Evolutionary conservation across 305 asterid species (phyloP), one percentile per base, ranked within the genome.

Genomic region (Fraxinus albicans): DNA sequence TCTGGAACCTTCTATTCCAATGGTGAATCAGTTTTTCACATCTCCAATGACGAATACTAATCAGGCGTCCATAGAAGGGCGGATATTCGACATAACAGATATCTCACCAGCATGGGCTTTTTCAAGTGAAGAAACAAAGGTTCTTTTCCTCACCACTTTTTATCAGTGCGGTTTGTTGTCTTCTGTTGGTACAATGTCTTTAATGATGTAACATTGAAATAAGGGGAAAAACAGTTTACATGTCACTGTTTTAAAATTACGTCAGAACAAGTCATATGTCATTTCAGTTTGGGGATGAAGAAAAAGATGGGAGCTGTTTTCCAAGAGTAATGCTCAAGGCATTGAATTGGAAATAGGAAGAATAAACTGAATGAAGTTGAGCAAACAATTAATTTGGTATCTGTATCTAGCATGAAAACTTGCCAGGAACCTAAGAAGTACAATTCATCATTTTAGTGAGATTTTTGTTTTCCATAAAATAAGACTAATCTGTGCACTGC

Each of bases 61-160:
- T 73, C 86, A 67, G 21, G 88, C 84, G 69, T 72, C 92, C 85
- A 83, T 83, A 3, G 50, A 69, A 53, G 93, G 92, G 82, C 91
- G 85, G 83, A 90, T 88, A 80, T 93, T 95, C 84, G 83, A 83
- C 80, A 92, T 97, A 85, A 87, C 89, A 36, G 98, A 97, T 72
- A 80, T 97, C 86, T 94, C 99, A 69, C 99, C 96, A 82, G 73
- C 94, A 81, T 95, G 91, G 91, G 98, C 95, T 83, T 85, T 88
- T 85, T 88, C 99, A 50, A 88, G 87, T 76, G 99, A 91, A 93
- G 95, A 91, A 86, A 93, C 98, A 55, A 97, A 97, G 99, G 99
- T 96, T 81, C 29, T 84, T 83, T 63, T 77, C 67, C 29, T 31
- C 73, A 40, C 35, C 33, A 3, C 69, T 82, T 9, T 79, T 79